Evolutionary conservation across 768 basidiomycete genomes (phyloP).

Genomic region (Russula foetens): DNA sequence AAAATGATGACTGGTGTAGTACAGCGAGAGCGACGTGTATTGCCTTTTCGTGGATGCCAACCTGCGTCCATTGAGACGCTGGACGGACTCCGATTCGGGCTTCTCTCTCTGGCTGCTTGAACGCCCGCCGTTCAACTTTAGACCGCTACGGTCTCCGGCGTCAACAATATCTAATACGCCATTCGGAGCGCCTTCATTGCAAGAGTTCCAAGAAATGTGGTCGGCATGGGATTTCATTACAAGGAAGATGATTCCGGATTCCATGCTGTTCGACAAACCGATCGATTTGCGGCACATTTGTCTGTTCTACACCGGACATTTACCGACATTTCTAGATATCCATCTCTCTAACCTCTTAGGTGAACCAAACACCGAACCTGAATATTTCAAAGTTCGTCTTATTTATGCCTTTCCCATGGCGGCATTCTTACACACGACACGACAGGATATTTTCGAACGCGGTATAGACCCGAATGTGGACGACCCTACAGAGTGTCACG

Average conservation of each 20-base stretch:
- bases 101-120: constrained; percentile 92
- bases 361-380: constrained; percentile 79
- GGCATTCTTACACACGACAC: not conserved
- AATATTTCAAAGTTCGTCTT: constrained; percentile 56
- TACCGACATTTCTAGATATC: constrained; percentile 88
- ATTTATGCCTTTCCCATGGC: not conserved
- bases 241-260: constrained; percentile 74
- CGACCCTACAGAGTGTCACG: constrained; percentile 80
- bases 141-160: constrained; percentile 40
- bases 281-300: constrained; percentile 94
- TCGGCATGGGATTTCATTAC: constrained; percentile 83
- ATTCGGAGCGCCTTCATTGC: constrained; percentile 61
- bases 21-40: constrained; percentile 63
- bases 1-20: constrained; percentile 39
- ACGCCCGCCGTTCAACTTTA: constrained; percentile 74
- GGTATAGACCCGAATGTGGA: constrained; percentile 96
- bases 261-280: constrained; percentile 84
- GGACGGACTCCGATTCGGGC: constrained; percentile 62
- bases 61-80: constrained; percentile 79
- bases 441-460: constrained; percentile 75
- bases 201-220: constrained; percentile 85
- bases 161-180: constrained; percentile 30
- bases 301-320: constrained; percentile 94
- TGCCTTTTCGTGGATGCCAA: constrained; percentile 64
- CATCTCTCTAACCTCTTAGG: constrained; percentile 68